Percentiles rank a stretch among this genome's conserved stretches.
phyloP scores from a whole-genome alignment of 1,284 basidiomycete species.

The Ceratobasidium sp. region DNA sequence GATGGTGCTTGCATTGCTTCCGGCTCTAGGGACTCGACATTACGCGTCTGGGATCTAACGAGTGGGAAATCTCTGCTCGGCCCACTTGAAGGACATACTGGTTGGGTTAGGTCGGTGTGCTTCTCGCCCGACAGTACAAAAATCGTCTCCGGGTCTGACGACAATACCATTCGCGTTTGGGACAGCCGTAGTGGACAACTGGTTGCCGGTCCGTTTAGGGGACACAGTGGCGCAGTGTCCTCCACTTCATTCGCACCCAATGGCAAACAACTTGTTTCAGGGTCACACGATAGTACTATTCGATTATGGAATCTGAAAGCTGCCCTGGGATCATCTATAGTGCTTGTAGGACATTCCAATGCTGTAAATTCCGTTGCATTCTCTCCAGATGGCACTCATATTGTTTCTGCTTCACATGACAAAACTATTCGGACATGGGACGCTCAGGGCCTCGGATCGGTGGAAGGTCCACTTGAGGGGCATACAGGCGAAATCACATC shows the following conservation, averaged over 20 bases:
- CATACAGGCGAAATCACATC: not conserved
- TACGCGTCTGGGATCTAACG: slow-evolving; percentile 37
- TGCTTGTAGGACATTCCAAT: too few relatives aligned
- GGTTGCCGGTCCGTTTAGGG: not conserved
- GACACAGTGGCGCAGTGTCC: not conserved
- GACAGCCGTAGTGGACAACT: slow-evolving; percentile 3
- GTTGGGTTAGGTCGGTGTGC: not conserved
- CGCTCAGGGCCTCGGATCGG: not conserved
- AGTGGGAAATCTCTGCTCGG: not conserved
- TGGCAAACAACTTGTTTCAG: not conserved
- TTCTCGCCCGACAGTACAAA: slow-evolving; percentile 15
- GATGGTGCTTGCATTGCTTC: slow-evolving; percentile 29
- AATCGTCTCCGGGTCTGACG: slow-evolving; percentile 12
- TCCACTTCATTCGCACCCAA: not conserved
- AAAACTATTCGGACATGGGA: slow-evolving; percentile 13
- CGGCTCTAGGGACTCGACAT: slow-evolving; percentile 3
- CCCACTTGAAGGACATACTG: not conserved
- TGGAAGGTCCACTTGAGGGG: not conserved
- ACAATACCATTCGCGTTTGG: slow-evolving; percentile 30
- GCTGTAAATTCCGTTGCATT: too few relatives aligned
- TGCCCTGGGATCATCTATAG: too few relatives aligned
- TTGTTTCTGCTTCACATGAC: slow-evolving; percentile 24
- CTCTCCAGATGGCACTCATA: not conserved
- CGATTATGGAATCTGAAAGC: too few relatives aligned
- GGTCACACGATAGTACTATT: not conserved